These are phyloP conservation scores for Boletus sensibilis DNA, from an alignment of 768 basidiomycete genomes.

Conservation along the genomic window DNA sequence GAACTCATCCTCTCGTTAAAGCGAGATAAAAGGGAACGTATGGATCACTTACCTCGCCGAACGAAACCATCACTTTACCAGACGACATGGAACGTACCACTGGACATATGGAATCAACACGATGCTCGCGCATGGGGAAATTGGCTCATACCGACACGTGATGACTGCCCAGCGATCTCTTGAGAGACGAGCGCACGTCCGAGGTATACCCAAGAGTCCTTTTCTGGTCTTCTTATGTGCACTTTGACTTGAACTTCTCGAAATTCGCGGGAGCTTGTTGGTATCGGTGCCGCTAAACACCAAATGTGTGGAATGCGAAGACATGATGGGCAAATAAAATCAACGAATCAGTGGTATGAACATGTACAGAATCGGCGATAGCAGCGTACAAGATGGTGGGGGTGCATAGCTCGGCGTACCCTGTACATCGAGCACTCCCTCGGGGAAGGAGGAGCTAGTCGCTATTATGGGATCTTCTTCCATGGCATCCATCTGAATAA, in stretches of 20 bases:
- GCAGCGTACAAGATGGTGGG: conserved; percentile 22
- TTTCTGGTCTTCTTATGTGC: conserved; percentile 75
- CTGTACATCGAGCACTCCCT: conserved; percentile 19
- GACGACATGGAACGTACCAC: conserved; percentile 51
- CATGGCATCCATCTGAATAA: conserved; percentile 33
- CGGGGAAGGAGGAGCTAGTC: conserved; percentile 22
- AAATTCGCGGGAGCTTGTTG: conserved; percentile 50
- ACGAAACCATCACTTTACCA: conserved; percentile 66
- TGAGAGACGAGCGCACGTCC: conserved; percentile 77
- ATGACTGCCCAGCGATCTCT: conserved; percentile 71
- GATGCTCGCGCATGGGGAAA: not conserved
- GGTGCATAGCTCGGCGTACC: conserved; percentile 13
- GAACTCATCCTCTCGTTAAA: conserved; percentile 1
- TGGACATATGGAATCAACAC: conserved; percentile 11
- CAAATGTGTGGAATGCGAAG: not conserved
- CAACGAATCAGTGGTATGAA: conserved; percentile 11
- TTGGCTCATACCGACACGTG: conserved; percentile 67
- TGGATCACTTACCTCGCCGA: conserved; percentile 57
- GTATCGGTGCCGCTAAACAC: conserved; percentile 23
- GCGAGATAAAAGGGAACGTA: not conserved
- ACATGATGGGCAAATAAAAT: not conserved
- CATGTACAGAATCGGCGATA: not conserved
- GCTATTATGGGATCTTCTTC: conserved; percentile 33
- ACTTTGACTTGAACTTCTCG: conserved; percentile 83
- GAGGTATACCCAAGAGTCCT: conserved; percentile 78